Percentiles rank a stretch among this genome's conserved stretches.
These are phyloP conservation scores for Macrophomina pseudophaseolina DNA, from an alignment of 2,329 filamentous ascomycete species.

Conservation along the genomic window DNA sequence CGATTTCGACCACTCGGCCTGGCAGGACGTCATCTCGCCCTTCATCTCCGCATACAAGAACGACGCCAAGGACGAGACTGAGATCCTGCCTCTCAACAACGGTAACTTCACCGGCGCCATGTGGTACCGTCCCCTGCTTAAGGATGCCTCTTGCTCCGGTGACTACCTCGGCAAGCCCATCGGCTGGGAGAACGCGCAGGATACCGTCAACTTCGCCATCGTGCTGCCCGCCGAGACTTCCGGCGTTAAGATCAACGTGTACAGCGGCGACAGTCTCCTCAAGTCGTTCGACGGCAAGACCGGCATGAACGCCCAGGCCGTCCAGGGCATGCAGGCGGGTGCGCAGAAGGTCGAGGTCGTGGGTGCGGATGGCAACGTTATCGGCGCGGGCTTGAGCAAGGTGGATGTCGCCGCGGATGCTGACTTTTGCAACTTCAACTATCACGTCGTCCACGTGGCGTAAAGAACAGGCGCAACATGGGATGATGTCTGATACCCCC, in stretches of 20 bases:
- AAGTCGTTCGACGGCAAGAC: conserved; percentile 19
- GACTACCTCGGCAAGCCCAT: conserved; percentile 19
- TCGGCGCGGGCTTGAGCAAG: conserved; percentile 6
- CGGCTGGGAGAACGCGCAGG: conserved; percentile 19
- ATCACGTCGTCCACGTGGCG: conserved; percentile 18
- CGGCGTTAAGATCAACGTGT: conserved; percentile 10
- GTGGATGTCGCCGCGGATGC: conserved; percentile 17
- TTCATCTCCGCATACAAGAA: conserved; percentile 47
- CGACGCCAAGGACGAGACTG: conserved; percentile 32
- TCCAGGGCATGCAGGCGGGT: conserved; percentile 11
- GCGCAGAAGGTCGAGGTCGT: conserved; percentile 11
- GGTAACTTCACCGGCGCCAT: conserved; percentile 19
- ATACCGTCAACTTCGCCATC: conserved; percentile 22
- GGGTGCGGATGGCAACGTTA: neutral
- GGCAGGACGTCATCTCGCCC: conserved; percentile 40
- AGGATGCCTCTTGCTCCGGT: neutral
- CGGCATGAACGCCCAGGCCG: conserved; percentile 13
- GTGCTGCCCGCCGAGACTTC: conserved; percentile 1
- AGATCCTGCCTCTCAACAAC: conserved; percentile 7
- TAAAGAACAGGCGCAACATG: neutral
- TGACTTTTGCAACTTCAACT: conserved; percentile 24
- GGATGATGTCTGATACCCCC: too few relatives aligned
- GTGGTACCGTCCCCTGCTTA: conserved; percentile 24
- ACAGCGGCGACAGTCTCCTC: conserved; percentile 4
- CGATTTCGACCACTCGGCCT: conserved; percentile 43